Evolutionary conservation across 441 rosid genomes (phyloP), one percentile per base, ranked within the genome.

Genomic region (Erysimum cheiri): DNA sequence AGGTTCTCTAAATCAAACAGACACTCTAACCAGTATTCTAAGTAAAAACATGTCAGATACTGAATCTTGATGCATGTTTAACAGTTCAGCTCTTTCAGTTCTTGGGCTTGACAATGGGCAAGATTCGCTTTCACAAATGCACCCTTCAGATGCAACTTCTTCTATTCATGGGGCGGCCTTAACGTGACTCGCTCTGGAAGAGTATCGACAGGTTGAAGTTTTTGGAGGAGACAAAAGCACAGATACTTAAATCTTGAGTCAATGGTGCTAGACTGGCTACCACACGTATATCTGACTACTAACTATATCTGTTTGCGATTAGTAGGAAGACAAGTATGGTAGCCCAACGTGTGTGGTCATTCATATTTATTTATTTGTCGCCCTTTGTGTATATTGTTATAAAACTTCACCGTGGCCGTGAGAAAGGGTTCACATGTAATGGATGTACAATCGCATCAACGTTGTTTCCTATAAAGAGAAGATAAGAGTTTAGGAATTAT

Each of bases 101-200:
- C 97, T 93, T 60, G 97, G 93, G 73, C 86, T 86, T 80, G 80
- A 75, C 61, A 83, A 69, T 67, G 94, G 83, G 55, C 56, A 80
- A 13, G 82, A 81, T 55, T 37, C 64, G 35, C 86, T 69, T 67
- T 78, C 81, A 46, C 79, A 81, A 58, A 80, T 87, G 83, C 86
- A 80, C 58, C 64, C 87, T 37, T 77, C 93, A 28, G 89, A 85
- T 59, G 69, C 86, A 49, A 60, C 82, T 69, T 82, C 92, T 44
- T 85, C 98, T 13, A 76, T 81, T 71, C 87, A 79, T 7, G 89
- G 85, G 64, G 68, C 93, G 14, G 78, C 86, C 39, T 77, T 73
- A 50, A 81, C 92, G 3, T 85, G 83, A 87, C 67, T 1, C 7
- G 40, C 61, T 46, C 28, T 46, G 50, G 28, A 46, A 43, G 19